phyloP scores from a whole-genome alignment of 805 yeast genomes.

The Pichia heedii region DNA sequence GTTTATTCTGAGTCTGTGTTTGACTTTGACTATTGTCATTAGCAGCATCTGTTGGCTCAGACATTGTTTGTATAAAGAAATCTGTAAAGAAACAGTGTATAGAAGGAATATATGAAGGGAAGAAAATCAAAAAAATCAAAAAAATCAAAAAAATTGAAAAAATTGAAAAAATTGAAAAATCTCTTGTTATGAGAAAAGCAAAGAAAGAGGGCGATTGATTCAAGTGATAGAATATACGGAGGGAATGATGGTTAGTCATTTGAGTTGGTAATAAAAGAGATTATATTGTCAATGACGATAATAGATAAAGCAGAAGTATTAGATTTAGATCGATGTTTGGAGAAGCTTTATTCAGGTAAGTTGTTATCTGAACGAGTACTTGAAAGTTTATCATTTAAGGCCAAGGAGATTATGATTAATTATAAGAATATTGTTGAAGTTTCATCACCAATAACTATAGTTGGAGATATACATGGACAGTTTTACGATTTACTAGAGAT shows the following conservation, averaged over 20 bases:
- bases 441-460: slow-evolving; percentile 83
- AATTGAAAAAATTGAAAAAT: too few species aligned
- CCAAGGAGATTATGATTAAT: slow-evolving; percentile 68
- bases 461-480: slow-evolving; percentile 97
- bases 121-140: too few species aligned
- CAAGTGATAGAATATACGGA: too few species aligned
- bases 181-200: too few species aligned
- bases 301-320: slow-evolving; percentile 17
- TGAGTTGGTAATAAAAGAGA: not conserved
- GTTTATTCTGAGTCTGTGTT: not conserved
- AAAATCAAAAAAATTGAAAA: too few species aligned
- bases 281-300: not conserved
- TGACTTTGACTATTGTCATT: too few species aligned
- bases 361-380: slow-evolving; percentile 64
- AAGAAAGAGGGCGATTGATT: too few species aligned
- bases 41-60: too few species aligned
- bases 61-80: too few species aligned
- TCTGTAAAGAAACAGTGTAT: too few species aligned
- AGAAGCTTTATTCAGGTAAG: slow-evolving; percentile 52
- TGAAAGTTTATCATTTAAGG: slow-evolving; percentile 64
- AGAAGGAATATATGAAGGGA: too few species aligned
- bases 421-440: slow-evolving; percentile 86
- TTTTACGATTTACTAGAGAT: slow-evolving; percentile 89
- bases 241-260: too few species aligned
- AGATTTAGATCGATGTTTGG: slow-evolving; percentile 66